phyloP scores from a whole-genome alignment of 305 asterid genomes.

The Solanum hybrid region DNA sequence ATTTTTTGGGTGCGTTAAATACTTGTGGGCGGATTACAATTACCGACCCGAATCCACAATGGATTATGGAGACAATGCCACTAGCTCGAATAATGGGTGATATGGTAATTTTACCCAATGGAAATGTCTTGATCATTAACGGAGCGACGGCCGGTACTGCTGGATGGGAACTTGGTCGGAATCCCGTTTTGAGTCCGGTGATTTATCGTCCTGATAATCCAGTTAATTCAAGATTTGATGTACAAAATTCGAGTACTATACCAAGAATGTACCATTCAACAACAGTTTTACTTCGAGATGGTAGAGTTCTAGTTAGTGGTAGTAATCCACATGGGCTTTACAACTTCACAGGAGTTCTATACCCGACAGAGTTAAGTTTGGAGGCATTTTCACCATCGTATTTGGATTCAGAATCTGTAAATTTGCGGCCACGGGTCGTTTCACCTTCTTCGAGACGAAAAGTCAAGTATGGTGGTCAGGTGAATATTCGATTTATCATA shows the following conservation, averaged over 20 bases:
- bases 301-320: constrained; percentile 6
- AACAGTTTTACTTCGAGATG: constrained; percentile 1
- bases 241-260: background rate
- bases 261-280: constrained; percentile 13
- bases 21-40: constrained; percentile 56
- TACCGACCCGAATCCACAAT: constrained; percentile 39
- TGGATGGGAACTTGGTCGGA: constrained; percentile 14
- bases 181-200: constrained; percentile 14
- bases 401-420: background rate
- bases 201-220: constrained; percentile 1
- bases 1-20: constrained; percentile 31
- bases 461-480: background rate
- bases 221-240: background rate
- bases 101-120: constrained; percentile 14
- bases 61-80: constrained; percentile 25
- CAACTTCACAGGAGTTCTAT: background rate
- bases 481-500: background rate
- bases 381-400: constrained; percentile 13
- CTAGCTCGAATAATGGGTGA: constrained; percentile 12
- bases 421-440: background rate
- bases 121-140: constrained; percentile 12
- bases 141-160: constrained; percentile 10
- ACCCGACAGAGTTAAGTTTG: constrained; percentile 5
- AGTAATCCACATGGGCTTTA: constrained; percentile 3
- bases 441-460: background rate